Evolutionary conservation across 2,329 filamentous ascomycete species (phyloP).

Genomic region (Dothideomycetidae sp.): DNA sequence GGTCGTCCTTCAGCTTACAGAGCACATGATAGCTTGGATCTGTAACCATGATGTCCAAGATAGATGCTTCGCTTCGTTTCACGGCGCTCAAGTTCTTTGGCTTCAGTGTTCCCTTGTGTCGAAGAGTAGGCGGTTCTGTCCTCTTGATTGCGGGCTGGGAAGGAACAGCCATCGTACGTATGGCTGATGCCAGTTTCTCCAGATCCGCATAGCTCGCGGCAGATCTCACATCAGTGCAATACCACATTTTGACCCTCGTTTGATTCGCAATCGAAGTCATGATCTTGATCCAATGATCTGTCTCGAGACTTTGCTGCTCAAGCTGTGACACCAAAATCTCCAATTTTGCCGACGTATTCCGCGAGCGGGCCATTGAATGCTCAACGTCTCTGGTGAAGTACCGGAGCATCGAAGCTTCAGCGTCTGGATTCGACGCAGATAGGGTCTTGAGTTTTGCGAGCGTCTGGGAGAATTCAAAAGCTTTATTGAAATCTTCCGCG

Average conservation of each 20-base stretch:
- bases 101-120: conserved; percentile 16
- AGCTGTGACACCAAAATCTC: conserved; percentile 73
- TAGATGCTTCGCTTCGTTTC: conserved; percentile 60
- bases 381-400: conserved; percentile 51
- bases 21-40: conserved; percentile 72
- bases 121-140: conserved; percentile 23
- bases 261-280: conserved; percentile 37
- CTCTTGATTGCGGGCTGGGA: conserved; percentile 28
- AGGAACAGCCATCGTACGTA: conserved; percentile 73
- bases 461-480: conserved; percentile 5
- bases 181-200: conserved; percentile 67
- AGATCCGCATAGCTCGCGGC: conserved; percentile 80
- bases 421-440: conserved; percentile 5
- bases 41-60: conserved; percentile 76
- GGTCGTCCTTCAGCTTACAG: conserved; percentile 92
- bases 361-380: conserved; percentile 29
- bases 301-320: conserved; percentile 57
- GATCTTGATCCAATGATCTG: conserved; percentile 2
- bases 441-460: conserved; percentile 5
- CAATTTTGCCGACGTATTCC: conserved; percentile 61
- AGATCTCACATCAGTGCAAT: conserved; percentile 82
- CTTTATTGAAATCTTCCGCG: conserved; percentile 6
- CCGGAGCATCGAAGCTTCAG: conserved; percentile 39
- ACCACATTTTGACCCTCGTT: conserved; percentile 96
- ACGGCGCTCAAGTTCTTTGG: conserved; percentile 8